phyloP scores from a whole-genome alignment of 2,329 filamentous ascomycete genomes.

The Penicillium sp. region DNA sequence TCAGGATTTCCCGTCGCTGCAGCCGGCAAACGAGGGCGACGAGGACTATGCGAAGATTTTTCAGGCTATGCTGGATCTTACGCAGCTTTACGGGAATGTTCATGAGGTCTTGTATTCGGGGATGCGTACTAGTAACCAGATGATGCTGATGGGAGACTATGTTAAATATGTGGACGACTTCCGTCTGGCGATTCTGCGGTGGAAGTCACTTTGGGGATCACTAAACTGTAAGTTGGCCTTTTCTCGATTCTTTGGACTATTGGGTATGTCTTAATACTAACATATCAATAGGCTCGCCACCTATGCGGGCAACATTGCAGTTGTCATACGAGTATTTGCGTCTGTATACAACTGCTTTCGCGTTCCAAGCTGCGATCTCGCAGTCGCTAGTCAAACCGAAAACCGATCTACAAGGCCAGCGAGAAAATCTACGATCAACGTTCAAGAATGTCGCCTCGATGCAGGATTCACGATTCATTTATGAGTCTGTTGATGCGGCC shows the following conservation, averaged over 20 bases:
- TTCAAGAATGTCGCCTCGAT: slow-evolving; percentile 58
- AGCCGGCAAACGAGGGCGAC: slow-evolving; percentile 56
- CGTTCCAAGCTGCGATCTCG: slow-evolving; percentile 67
- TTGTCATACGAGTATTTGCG: slow-evolving; percentile 71
- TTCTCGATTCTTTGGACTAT: background rate
- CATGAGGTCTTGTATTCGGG: slow-evolving; percentile 72
- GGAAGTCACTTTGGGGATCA: slow-evolving; percentile 68
- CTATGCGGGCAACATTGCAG: slow-evolving; percentile 64
- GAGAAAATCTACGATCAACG: slow-evolving; percentile 42
- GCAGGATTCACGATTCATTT: slow-evolving; percentile 64
- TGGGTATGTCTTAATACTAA: slow-evolving; percentile 9
- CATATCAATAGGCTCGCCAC: slow-evolving; percentile 52
- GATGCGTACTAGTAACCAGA: slow-evolving; percentile 65
- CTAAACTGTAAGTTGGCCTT: slow-evolving; percentile 53
- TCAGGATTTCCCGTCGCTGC: slow-evolving; percentile 65
- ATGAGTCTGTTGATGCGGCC: slow-evolving; percentile 63
- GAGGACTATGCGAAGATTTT: slow-evolving; percentile 68
- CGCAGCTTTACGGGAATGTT: slow-evolving; percentile 69
- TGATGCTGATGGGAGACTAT: slow-evolving; percentile 68
- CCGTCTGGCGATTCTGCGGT: slow-evolving; percentile 63
- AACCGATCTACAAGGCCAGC: slow-evolving; percentile 34
- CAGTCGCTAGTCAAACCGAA: slow-evolving; percentile 47
- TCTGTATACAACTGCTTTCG: slow-evolving; percentile 72
- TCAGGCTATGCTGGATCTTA: slow-evolving; percentile 68
- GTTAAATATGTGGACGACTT: slow-evolving; percentile 75